A percentile compares a stretch with the other conserved stretches of the same genome.
These are phyloP conservation scores for Elasticomyces elasticus DNA, from an alignment of 495 filamentous ascomycete genomes.

Conservation along the genomic window DNA sequence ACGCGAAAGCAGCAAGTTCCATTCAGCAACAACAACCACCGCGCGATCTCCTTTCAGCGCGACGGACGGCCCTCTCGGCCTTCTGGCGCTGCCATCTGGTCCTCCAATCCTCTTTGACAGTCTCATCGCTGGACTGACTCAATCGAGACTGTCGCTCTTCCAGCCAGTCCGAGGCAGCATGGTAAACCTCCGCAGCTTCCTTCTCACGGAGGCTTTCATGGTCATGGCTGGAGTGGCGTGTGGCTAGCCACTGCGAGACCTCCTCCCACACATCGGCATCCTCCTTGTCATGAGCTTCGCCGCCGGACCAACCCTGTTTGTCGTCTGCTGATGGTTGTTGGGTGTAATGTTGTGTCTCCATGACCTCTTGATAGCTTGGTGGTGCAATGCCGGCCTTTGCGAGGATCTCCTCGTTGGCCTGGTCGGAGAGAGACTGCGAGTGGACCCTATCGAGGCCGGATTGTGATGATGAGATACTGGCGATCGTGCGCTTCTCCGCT, in stretches of 20 bases:
- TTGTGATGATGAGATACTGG: background rate
- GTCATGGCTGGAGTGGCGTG: background rate
- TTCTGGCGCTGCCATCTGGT: background rate
- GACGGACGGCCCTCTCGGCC: background rate
- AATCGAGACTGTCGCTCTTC: background rate
- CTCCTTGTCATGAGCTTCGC: background rate
- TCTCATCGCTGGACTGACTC: background rate
- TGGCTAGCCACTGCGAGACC: background rate
- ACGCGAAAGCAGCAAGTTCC: no score
- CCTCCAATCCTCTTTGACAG: background rate
- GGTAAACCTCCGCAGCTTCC: background rate
- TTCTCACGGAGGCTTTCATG: background rate
- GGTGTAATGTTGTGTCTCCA: background rate
- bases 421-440: background rate
- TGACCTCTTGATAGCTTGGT: constrained; percentile 14
- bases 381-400: constrained; percentile 4
- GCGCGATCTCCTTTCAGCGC: background rate
- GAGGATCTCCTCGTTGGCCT: constrained; percentile 2
- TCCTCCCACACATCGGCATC: background rate
- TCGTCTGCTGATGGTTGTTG: background rate
- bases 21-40: constrained; percentile 4
- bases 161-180: background rate
- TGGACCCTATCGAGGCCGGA: background rate
- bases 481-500: constrained; percentile 5
- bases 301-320: background rate